These are phyloP conservation scores for Hortaea werneckii DNA, from an alignment of 2,329 filamentous ascomycete species.

Conservation along the genomic window DNA sequence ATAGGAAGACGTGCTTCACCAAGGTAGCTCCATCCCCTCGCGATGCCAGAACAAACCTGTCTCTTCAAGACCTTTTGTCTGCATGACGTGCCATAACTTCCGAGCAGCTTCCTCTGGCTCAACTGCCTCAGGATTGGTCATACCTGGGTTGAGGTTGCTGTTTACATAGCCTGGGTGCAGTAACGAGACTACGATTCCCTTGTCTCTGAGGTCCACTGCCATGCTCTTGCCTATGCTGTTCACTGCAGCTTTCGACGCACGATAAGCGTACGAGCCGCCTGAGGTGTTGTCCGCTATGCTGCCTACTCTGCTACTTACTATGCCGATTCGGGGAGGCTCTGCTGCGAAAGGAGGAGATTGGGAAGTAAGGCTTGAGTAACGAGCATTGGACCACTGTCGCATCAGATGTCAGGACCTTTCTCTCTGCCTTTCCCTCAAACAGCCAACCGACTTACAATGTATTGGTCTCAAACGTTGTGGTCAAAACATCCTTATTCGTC, in stretches of 20 bases:
- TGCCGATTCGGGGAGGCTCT: slow-evolving; percentile 27
- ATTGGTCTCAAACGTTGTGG: slow-evolving; percentile 34
- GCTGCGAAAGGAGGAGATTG: slow-evolving; percentile 25
- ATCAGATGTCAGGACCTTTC: too few species aligned
- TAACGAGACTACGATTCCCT: slow-evolving; percentile 31
- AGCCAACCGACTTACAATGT: slow-evolving; percentile 20
- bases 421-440: too few species aligned
- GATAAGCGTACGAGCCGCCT: slow-evolving; percentile 36
- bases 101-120: slow-evolving; percentile 35
- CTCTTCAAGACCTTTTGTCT: slow-evolving; percentile 30
- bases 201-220: slow-evolving; percentile 31
- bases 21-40: slow-evolving; percentile 34
- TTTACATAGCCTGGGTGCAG: slow-evolving; percentile 37
- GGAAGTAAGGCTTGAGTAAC: slow-evolving; percentile 36
- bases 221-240: slow-evolving; percentile 36
- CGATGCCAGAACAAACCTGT: slow-evolving; percentile 37
- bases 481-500: slow-evolving; percentile 21
- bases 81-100: slow-evolving; percentile 34
- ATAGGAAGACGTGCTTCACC: slow-evolving; percentile 18
- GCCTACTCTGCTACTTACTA: slow-evolving; percentile 35
- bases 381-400: slow-evolving; percentile 28
- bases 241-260: slow-evolving; percentile 35
- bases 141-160: slow-evolving; percentile 24
- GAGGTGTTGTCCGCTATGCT: slow-evolving; percentile 33
- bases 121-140: slow-evolving; percentile 28